Conservation (phyloP, 306 rosid species). For the Elaeagnus macrophylla region DNA sequence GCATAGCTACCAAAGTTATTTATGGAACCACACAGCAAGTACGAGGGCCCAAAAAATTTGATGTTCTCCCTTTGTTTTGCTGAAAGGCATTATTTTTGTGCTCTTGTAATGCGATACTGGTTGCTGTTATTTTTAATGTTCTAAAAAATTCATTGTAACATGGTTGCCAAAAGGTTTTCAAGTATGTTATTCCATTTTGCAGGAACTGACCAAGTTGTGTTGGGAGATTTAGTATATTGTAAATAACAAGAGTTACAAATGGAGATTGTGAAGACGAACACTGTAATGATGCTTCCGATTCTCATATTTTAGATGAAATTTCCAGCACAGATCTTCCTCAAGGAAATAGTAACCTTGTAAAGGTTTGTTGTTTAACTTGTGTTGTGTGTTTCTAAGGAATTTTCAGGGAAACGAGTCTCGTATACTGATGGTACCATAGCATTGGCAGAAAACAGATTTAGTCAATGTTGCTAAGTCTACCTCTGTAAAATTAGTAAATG, state of each 20-base stretch:
- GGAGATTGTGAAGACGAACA: no score
- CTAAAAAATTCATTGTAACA: no score
- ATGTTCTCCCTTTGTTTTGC: conserved; percentile 33
- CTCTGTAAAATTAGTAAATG: no score
- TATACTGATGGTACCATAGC: conserved; percentile 55
- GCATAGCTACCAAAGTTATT: conserved; percentile 94
- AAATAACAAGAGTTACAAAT: no score
- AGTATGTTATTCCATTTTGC: no score
- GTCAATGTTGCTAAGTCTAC: conserved; percentile 46
- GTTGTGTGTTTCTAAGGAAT: conserved; percentile 50
- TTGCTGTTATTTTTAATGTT: conserved; percentile 13
- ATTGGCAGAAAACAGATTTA: conserved; percentile 74
- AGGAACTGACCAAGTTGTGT: no score
- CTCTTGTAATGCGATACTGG: conserved; percentile 3
- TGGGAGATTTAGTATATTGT: no score
- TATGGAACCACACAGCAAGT: conserved; percentile 95
- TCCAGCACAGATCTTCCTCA: no score
- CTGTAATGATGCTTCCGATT: no score
- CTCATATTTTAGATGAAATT: no score
- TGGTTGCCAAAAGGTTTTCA: no score
- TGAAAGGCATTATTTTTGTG: conserved; percentile 2
- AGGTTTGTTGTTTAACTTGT: not conserved
- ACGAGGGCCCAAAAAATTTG: conserved; percentile 77
- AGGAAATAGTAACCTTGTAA: not conserved
- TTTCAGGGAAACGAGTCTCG: conserved; percentile 77